Evolutionary conservation across 2,329 filamentous ascomycete genomes (phyloP).

Genomic region (Beauveria brongniartii): DNA sequence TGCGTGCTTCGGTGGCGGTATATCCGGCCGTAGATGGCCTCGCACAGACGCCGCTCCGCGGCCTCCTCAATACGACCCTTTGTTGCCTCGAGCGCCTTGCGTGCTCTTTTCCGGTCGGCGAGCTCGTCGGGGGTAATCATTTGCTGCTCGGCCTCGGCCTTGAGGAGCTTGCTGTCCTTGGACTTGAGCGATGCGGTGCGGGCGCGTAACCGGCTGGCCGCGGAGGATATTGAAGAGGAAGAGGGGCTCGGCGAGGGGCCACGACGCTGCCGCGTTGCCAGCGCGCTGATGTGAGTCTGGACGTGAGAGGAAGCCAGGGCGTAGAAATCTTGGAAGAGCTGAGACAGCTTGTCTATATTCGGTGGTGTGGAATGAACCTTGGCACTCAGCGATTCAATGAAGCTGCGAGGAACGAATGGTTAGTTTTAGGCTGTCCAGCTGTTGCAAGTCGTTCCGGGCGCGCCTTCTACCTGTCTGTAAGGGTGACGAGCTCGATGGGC

Average conservation of each 20-base stretch:
- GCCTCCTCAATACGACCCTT: constrained; percentile 75
- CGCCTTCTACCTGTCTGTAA: constrained; percentile 67
- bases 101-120: constrained; percentile 66
- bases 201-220: constrained; percentile 47
- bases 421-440: background rate
- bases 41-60: constrained; percentile 77
- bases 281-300: constrained; percentile 72
- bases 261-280: constrained; percentile 67
- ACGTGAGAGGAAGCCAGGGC: constrained; percentile 71
- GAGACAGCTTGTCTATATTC: constrained; percentile 71
- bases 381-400: constrained; percentile 81
- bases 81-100: constrained; percentile 72
- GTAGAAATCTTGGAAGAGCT: constrained; percentile 95
- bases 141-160: constrained; percentile 54
- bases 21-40: constrained; percentile 77
- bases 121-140: constrained; percentile 90
- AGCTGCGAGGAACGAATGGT: constrained; percentile 44
- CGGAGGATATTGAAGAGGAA: constrained; percentile 45
- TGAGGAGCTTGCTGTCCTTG: constrained; percentile 39
- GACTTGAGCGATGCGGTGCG: constrained; percentile 46
- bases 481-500: constrained; percentile 84
- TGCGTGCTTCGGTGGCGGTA: constrained; percentile 88
- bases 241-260: constrained; percentile 51
- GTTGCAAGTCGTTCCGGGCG: background rate
- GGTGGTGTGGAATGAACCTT: constrained; percentile 81